phyloP scores from a whole-genome alignment of 2,329 filamentous ascomycete genomes.

The Nannizzia gypsea region DNA sequence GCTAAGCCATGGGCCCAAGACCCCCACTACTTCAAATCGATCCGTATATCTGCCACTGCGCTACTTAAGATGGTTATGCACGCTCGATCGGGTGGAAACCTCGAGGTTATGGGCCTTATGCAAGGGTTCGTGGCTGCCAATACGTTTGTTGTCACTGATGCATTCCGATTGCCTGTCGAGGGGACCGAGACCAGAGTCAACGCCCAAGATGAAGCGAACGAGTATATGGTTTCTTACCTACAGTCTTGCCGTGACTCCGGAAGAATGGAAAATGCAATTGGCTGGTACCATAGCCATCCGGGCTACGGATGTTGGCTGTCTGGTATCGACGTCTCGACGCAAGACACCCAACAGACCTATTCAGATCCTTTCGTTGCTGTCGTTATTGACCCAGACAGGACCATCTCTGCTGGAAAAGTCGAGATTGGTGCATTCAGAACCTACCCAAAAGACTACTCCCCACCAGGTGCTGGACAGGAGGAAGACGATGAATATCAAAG shows the following conservation, averaged over 20 bases:
- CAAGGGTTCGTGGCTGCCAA: slow-evolving; percentile 81
- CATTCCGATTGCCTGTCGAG: slow-evolving; percentile 86
- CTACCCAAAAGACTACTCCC: slow-evolving; percentile 63
- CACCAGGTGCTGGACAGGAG: slow-evolving; percentile 29
- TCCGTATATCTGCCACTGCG: slow-evolving; percentile 86
- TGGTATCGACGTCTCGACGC: slow-evolving; percentile 87
- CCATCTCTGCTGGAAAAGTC: slow-evolving; percentile 85
- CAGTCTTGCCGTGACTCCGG: slow-evolving; percentile 62
- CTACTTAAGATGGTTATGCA: slow-evolving; percentile 99
- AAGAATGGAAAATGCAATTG: slow-evolving; percentile 80
- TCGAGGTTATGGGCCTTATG: slow-evolving; percentile 98
- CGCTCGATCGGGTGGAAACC: slow-evolving; percentile 78
- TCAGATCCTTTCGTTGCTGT: slow-evolving; percentile 89
- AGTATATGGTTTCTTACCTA: slow-evolving; percentile 87
- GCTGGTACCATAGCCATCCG: slow-evolving; percentile 97
- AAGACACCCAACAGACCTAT: slow-evolving; percentile 72
- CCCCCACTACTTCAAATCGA: slow-evolving; percentile 79
- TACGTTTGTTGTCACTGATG: slow-evolving; percentile 81
- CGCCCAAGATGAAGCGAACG: slow-evolving; percentile 87
- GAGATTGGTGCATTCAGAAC: slow-evolving; percentile 96
- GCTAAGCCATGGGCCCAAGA: slow-evolving; percentile 65
- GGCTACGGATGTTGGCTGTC: slow-evolving; percentile 97
- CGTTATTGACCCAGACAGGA: slow-evolving; percentile 91
- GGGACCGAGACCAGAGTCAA: slow-evolving; percentile 98
- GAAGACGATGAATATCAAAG: slow-evolving; percentile 41